Conservation (phyloP, 345 rosid species). For the Limnanthes douglasii region DNA sequence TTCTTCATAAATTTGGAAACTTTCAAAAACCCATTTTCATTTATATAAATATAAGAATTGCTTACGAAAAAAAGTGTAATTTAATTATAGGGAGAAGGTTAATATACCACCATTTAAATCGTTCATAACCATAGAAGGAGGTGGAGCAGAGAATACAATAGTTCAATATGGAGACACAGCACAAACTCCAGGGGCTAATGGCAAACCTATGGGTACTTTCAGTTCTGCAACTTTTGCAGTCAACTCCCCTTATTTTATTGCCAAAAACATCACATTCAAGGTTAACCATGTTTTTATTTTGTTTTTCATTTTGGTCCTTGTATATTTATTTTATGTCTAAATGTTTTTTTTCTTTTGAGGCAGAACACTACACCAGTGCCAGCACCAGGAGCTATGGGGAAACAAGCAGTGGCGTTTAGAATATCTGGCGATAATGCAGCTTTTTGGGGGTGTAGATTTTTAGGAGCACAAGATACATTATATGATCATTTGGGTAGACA, state of each 20-base stretch:
- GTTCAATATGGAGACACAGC: constrained; percentile 98
- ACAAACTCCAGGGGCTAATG: constrained; percentile 53
- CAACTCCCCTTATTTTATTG: constrained; percentile 73
- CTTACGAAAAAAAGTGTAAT: no score
- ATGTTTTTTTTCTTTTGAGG: constrained; percentile 3
- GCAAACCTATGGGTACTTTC: constrained; percentile 64
- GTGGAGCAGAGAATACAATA: constrained; percentile 74
- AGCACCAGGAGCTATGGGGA: constrained; percentile 70
- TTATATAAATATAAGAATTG: no score
- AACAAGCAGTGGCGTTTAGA: constrained; percentile 89
- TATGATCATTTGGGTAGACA: constrained; percentile 91
- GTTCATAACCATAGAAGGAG: constrained; percentile 79
- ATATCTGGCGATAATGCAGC: constrained; percentile 85
- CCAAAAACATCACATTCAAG: constrained; percentile 90
- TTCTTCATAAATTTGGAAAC: no score
- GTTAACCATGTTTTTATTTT: constrained; percentile 12
- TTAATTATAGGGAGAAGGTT: constrained; percentile 70
- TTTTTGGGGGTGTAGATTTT: constrained; percentile 60
- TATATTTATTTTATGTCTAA: no score
- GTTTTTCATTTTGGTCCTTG: no score
- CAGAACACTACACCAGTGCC: constrained; percentile 90
- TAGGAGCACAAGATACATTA: constrained; percentile 93
- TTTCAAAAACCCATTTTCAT: no score
- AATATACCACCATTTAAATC: constrained; percentile 64
- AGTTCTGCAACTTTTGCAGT: constrained; percentile 90